phyloP scores from a whole-genome alignment of 1,284 basidiomycete species.

The Moniliophthora roreri region DNA sequence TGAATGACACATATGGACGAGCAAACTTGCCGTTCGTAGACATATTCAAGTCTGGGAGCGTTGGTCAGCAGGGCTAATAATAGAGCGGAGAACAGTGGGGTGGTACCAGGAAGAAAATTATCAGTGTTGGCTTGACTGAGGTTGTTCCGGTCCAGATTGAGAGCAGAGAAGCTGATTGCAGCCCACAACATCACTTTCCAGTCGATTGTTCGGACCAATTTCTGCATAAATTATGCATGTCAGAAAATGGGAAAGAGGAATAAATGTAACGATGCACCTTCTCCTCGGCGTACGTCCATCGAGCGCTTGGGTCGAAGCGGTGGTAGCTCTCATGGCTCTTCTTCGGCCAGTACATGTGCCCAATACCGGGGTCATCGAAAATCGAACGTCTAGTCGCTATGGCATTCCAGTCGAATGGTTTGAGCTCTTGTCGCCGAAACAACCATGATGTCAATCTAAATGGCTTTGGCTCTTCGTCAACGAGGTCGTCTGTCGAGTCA shows the following conservation, averaged over 20 bases:
- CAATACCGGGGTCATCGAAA: constrained; percentile 54
- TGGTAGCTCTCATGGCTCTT: constrained; percentile 5
- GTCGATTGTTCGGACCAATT: constrained; percentile 1
- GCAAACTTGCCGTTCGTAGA: too few relatives aligned
- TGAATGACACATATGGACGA: background rate
- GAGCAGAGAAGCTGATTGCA: constrained; percentile 1
- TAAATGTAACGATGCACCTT: too few relatives aligned
- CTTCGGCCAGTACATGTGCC: constrained; percentile 54
- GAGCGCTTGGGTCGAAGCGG: constrained; percentile 8
- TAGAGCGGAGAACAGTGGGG: too few relatives aligned
- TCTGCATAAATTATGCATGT: background rate
- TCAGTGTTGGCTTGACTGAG: background rate
- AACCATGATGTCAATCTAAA: constrained; percentile 25
- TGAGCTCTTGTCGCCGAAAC: constrained; percentile 23
- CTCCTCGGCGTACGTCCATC: constrained; percentile 7
- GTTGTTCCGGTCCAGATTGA: constrained; percentile 1
- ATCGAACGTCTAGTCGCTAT: constrained; percentile 53
- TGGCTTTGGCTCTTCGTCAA: constrained; percentile 19
- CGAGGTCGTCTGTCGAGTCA: constrained; percentile 9
- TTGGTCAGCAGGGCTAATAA: too few relatives aligned
- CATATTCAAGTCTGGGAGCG: too few relatives aligned
- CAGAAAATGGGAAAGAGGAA: too few relatives aligned
- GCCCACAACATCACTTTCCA: background rate
- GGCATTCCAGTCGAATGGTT: constrained; percentile 33
- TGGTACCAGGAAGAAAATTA: background rate